Base-by-base conservation (phyloP, 1,139 yeast species). In the Hemisphaericaspora subhashii region DNA sequence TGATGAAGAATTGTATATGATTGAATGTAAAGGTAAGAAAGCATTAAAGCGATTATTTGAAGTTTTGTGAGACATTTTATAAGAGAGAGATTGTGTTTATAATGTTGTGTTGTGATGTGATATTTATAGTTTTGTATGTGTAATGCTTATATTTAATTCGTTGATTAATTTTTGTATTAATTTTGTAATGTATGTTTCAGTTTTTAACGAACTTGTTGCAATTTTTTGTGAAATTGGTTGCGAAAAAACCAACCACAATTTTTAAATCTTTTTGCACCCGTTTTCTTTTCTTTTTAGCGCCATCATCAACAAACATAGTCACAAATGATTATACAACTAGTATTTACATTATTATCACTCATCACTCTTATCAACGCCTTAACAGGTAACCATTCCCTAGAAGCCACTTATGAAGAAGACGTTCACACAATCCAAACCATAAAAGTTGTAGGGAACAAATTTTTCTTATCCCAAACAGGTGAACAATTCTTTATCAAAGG, bases 401-500 rank as follows among this genome's bases (percentile, higher is more conserved):
- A 12, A 27, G n/a, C 20, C 11, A 5, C 24, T 6, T 9, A 20
- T 13, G 10, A 29, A 16, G 38, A 31, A 16, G n/a, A n/a, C n/a
- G n/a, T 5, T 14, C 42, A 34, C 17, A 17, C 9, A 10, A 34
- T 39, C n/a, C 29, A 29, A 16, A 37, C 48, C 5, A 43, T 46
- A 14, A 33, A 31, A 21, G 60, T 70, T 1, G 44, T 51, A 13
- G 81, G 81, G 0, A 72, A 64, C 52, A 75, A 76, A 48, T 75
- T 79, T 52, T 76, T 70, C 45, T 55, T 64, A 42, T 46, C 65
- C 3, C 58, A 55, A 13, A 21, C 45, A 11, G 75, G 74, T 0
- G 60, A 67, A 20, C 83, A 77, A 56, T 79, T 78, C 53, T 77
- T 71, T 46, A 64, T 79, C 43, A 77, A 74, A 43, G 85, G 85